Base-by-base conservation (phyloP, 768 basidiomycete species). In the Rhizopogon sp. region DNA sequence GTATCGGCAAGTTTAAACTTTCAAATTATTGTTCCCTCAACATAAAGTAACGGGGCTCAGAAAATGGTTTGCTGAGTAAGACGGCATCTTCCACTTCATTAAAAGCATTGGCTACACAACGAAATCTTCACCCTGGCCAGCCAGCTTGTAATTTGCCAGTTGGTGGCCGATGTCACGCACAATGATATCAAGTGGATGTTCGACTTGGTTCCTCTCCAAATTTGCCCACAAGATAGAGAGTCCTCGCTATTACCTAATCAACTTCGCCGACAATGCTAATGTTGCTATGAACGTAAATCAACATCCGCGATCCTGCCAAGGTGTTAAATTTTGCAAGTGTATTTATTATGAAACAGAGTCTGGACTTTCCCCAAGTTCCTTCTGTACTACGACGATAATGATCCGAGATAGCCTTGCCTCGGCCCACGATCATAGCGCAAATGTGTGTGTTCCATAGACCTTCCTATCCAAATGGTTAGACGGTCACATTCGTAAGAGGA, bases 41-140 rank as follows among this genome's bases (percentile, higher is more conserved):
- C 59, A 52, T 63, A 37, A 37, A 37, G 35, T 37, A 55, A 46
- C 54, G 41, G 52, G 54, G 33, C 43, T 37, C 25, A 57, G 50
- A 50, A 54, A 60, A 62, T 50, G 25, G 39, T 39, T 5, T 9
- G 64, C 64, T 66, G 69, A 66, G 64, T 69, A 66, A 70, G 68
- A 59, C 65, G 65, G 67, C 46, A 65, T 58, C 47, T 47, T 57
- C 64, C 66, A 67, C 59, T 64, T 42, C 46, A 61, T 49, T 52
- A 43, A 35, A 28, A 50, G 39, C 25, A 11, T 39, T 22, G 35
- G 7, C 43, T 43, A 51, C 50, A 43, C 13, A 39, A 20, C 8
- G 44, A 17, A 43, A 45, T 43, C 43, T 13, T 33, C 35, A 37
- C 35, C 7, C 3, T 10, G 5, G 11, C 2, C 11, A 35, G 35